These are phyloP conservation scores for Fusarium newnesense DNA, from an alignment of 2,329 filamentous ascomycete species.

Conservation along the genomic window DNA sequence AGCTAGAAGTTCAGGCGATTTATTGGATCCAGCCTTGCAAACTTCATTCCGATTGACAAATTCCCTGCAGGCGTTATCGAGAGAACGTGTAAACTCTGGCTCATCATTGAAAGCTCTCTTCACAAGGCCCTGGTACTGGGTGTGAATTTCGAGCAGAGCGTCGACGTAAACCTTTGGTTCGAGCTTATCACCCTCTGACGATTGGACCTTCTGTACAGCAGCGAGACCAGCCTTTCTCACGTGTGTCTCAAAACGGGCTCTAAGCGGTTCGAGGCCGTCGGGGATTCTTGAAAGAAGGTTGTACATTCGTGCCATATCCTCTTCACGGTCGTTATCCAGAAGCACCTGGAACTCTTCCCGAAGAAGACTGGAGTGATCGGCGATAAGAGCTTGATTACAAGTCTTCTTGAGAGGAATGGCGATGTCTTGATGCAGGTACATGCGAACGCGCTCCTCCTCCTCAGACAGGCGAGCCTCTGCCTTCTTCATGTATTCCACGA, in stretches of 20 bases:
- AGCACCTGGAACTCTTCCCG: slow-evolving; percentile 96
- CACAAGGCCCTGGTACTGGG: slow-evolving; percentile 90
- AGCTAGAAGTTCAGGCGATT: slow-evolving; percentile 92
- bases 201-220: slow-evolving; percentile 90
- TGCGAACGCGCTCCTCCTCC: slow-evolving; percentile 90
- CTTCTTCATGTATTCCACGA: slow-evolving; percentile 99
- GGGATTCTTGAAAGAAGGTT: slow-evolving; percentile 88
- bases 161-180: slow-evolving; percentile 98
- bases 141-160: slow-evolving; percentile 92
- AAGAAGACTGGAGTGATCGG: slow-evolving; percentile 84
- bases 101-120: slow-evolving; percentile 94
- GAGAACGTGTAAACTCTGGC: slow-evolving; percentile 93
- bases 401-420: slow-evolving; percentile 83
- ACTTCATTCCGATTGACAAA: slow-evolving; percentile 98
- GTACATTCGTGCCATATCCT: slow-evolving; percentile 97
- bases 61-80: slow-evolving; percentile 97
- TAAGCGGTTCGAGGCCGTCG: slow-evolving; percentile 88
- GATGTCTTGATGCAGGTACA: slow-evolving; percentile 94
- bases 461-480: slow-evolving; percentile 89
- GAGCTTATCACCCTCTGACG: slow-evolving; percentile 85
- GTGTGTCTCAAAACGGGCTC: slow-evolving; percentile 89
- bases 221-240: slow-evolving; percentile 89
- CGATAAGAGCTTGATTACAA: slow-evolving; percentile 90
- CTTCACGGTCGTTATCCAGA: slow-evolving; percentile 91
- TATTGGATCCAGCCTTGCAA: slow-evolving; percentile 92